Conservation (phyloP, 768 basidiomycete genomes). For the Termitomyces sp. region DNA sequence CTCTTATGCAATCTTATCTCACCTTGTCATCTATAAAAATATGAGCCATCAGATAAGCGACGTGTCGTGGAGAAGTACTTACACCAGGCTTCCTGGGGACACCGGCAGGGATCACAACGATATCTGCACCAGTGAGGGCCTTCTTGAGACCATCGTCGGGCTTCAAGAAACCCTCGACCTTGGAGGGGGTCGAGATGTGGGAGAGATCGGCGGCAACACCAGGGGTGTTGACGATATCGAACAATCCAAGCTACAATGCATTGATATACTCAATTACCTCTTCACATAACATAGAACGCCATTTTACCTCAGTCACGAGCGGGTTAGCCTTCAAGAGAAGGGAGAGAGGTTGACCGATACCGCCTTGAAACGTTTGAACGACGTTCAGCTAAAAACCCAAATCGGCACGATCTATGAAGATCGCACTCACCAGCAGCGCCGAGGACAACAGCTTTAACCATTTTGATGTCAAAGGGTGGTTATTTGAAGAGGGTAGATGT, state of each 20-base stretch:
- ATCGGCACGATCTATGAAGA: constrained; percentile 7
- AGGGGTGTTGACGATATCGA: constrained; percentile 96
- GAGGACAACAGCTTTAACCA: constrained; percentile 88
- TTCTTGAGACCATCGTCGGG: constrained; percentile 80
- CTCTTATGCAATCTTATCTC: constrained; percentile 11
- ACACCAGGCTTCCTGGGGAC: constrained; percentile 94
- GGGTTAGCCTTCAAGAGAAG: constrained; percentile 87
- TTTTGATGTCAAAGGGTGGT: constrained; percentile 15
- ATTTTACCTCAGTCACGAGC: constrained; percentile 64
- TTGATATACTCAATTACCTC: background rate
- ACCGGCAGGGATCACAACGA: constrained; percentile 95
- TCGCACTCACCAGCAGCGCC: constrained; percentile 76
- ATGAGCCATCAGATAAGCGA: constrained; percentile 3
- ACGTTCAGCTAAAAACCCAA: background rate
- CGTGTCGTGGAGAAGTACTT: constrained; percentile 24
- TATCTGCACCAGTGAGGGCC: constrained; percentile 75
- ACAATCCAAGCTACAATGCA: constrained; percentile 65
- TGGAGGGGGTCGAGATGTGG: constrained; percentile 87
- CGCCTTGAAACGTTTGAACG: constrained; percentile 45
- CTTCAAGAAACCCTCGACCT: constrained; percentile 76
- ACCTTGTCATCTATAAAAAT: constrained; percentile 47
- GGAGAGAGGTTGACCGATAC: constrained; percentile 95
- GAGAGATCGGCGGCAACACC: constrained; percentile 95
- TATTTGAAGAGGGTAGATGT: constrained; percentile 1
- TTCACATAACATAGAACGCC: background rate